These are phyloP conservation scores for Dalbergia oliveri DNA, from an alignment of 306 rosid genomes.

Conservation along the genomic window DNA sequence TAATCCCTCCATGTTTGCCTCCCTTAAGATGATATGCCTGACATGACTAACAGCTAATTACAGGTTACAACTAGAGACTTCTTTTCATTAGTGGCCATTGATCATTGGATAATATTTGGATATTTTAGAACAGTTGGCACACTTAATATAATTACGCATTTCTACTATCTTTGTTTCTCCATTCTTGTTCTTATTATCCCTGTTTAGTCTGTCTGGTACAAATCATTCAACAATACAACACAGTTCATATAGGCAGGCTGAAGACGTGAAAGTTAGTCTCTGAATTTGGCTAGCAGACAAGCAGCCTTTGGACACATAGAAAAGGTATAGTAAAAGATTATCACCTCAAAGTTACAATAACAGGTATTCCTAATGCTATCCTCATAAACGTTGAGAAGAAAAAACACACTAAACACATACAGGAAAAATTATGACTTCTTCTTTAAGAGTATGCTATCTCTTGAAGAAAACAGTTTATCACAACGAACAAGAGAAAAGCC, in stretches of 20 bases:
- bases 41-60: neutral
- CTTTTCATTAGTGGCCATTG: neutral
- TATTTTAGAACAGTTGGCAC: neutral
- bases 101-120: neutral
- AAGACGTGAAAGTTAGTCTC: constrained; percentile 18
- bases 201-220: constrained; percentile 27
- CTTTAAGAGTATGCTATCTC: neutral
- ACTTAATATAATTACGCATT: constrained; percentile 18
- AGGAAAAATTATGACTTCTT: constrained; percentile 2
- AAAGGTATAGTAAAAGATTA: constrained; percentile 8
- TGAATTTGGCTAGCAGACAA: neutral
- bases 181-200: constrained; percentile 8
- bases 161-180: constrained; percentile 30
- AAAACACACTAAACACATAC: neutral
- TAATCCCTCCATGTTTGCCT: neutral
- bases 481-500: constrained; percentile 11
- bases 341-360: constrained; percentile 29
- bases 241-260: constrained; percentile 18
- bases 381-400: constrained; percentile 12
- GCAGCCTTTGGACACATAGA: constrained; percentile 13
- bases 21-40: constrained; percentile 10
- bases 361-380: constrained; percentile 16
- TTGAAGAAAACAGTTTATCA: constrained; percentile 24
- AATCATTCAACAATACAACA: neutral
- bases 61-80: neutral